Conservation (phyloP, 2,329 filamentous ascomycete species). For the Periconia sp. region DNA sequence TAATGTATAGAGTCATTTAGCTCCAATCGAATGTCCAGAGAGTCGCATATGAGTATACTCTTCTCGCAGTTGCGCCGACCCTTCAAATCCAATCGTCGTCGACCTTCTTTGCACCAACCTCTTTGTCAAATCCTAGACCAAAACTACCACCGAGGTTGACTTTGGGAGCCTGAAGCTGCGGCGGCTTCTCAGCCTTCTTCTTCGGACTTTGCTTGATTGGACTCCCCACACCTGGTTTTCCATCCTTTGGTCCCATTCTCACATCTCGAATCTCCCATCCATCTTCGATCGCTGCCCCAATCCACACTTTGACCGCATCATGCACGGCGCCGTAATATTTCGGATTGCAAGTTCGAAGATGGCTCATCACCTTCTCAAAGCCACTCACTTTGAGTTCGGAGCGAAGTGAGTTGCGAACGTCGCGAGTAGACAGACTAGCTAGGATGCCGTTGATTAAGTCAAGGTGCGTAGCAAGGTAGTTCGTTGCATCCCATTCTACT, state of each 20-base stretch:
- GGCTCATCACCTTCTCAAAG: slow-evolving; percentile 87
- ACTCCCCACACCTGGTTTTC: slow-evolving; percentile 33
- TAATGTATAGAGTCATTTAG: too few species aligned
- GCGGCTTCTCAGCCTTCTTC: slow-evolving; percentile 45
- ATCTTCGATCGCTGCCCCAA: slow-evolving; percentile 84
- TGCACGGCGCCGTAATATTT: slow-evolving; percentile 96
- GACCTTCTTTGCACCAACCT: slow-evolving; percentile 28
- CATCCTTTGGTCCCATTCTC: slow-evolving; percentile 66
- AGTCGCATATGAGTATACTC: too few species aligned
- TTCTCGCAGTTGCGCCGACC: too few species aligned
- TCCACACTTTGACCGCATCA: slow-evolving; percentile 86
- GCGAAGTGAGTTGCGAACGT: slow-evolving; percentile 80
- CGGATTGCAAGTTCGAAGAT: slow-evolving; percentile 90
- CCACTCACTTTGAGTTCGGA: slow-evolving; percentile 79
- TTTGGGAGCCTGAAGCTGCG: slow-evolving; percentile 46
- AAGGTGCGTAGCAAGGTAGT: slow-evolving; percentile 90
- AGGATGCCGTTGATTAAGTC: slow-evolving; percentile 92
- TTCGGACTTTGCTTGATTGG: slow-evolving; percentile 50
- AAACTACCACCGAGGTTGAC: slow-evolving; percentile 40
- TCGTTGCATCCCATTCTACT: slow-evolving; percentile 98
- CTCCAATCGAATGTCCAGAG: too few species aligned
- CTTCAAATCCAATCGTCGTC: slow-evolving; percentile 43
- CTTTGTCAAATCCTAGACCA: slow-evolving; percentile 38
- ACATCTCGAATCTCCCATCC: slow-evolving; percentile 86
- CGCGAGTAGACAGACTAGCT: slow-evolving; percentile 73